Evolutionary conservation across 2,329 filamentous ascomycete genomes (phyloP), one percentile per base, ranked within the genome.

Genomic region (Trichophyton equinum): DNA sequence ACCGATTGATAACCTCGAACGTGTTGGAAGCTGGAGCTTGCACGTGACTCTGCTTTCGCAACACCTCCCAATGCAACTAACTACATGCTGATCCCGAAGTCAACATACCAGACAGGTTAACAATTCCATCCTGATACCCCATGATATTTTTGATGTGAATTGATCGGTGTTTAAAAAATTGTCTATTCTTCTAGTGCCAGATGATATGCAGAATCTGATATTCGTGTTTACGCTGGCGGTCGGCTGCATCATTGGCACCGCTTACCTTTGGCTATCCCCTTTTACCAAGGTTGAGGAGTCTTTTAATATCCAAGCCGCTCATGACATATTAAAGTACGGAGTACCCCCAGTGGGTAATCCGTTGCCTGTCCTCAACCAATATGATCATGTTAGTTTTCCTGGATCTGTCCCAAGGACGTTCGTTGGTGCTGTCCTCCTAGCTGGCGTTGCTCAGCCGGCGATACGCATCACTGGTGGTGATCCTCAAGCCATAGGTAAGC

Each of bases 201-300:
- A 44, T 44, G 40, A 44, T 44, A 44, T 44, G 40, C 40, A 18
- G 40, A n/a, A 44, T 44, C 15, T 15, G 6, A 44, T 44, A 18
- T 18, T 44, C n/a, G 40, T 8, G 40, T 44, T n/a, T 44, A n/a
- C 40, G 15, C 40, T 44, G 40, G n/a, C n/a, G 7, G n/a, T 44
- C 40, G 20, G 40, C 40, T 44, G 40, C n/a, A 7, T 44, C 15
- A 18, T 44, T 44, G 40, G 51, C 25, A 7, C 20, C 5, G 51
- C 13, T 8, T 55, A 18, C 51, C 30, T 55, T 8, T 18, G 13
- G 27, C 72, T 85, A 25, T 84, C 91, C 9, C 94, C 94, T 0
- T 92, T 95, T 77, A 96, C 91, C 61, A 99, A 99, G 74, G 94
- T 99, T 62, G 94, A 99, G 74, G 94, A 99, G 75, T 97, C 92